phyloP scores from a whole-genome alignment of 768 basidiomycete species.

The Trichaptum fuscoviolaceum region DNA sequence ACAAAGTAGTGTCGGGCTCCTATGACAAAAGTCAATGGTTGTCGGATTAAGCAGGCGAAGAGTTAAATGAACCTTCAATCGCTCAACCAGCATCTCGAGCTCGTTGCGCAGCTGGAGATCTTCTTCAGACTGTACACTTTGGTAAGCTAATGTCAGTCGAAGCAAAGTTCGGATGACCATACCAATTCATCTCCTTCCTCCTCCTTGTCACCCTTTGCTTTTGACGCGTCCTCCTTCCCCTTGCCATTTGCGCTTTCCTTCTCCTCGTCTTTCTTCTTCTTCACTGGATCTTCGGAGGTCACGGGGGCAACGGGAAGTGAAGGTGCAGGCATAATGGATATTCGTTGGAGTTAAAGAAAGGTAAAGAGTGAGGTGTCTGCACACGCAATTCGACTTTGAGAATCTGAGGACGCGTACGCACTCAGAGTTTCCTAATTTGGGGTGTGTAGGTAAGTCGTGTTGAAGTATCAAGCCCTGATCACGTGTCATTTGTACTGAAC shows the following conservation, averaged over 20 bases:
- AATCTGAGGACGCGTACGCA: neutral
- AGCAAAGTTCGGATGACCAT: constrained; percentile 27
- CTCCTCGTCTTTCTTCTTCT: constrained; percentile 54
- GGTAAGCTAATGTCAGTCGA: constrained; percentile 7
- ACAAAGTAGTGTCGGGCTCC: constrained; percentile 85
- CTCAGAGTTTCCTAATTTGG: neutral
- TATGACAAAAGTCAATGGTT: constrained; percentile 26
- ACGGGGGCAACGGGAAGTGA: constrained; percentile 34
- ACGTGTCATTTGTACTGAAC: neutral
- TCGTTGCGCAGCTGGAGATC: constrained; percentile 90
- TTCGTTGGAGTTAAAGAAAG: neutral
- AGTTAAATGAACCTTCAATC: constrained; percentile 60
- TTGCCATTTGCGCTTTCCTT: constrained; percentile 44
- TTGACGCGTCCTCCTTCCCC: constrained; percentile 35
- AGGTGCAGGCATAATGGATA: constrained; percentile 10
- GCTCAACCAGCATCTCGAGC: constrained; percentile 94
- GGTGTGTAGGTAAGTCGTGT: neutral
- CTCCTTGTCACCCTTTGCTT: constrained; percentile 33
- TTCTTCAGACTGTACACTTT: constrained; percentile 74
- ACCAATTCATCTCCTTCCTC: constrained; percentile 71
- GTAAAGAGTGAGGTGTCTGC: neutral
- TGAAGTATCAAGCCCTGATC: neutral
- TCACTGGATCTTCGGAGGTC: constrained; percentile 68
- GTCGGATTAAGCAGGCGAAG: neutral
- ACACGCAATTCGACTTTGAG: neutral